Evolutionary conservation across 2,329 filamentous ascomycete genomes (phyloP), one percentile per base, ranked within the genome.

Genomic region (Botrytis fragariae): DNA sequence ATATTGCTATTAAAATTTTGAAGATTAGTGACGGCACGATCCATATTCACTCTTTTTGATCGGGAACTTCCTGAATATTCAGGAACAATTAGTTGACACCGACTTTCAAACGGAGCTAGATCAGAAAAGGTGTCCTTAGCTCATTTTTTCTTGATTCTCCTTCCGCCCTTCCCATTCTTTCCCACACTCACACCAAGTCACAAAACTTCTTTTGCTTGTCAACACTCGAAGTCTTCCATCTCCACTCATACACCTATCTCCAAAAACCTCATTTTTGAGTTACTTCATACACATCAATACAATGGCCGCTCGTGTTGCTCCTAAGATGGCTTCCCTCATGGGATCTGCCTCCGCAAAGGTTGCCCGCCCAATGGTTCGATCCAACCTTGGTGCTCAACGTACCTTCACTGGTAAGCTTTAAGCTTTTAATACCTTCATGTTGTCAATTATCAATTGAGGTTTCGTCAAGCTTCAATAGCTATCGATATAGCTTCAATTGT

Each of bases 281-380:
- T 62, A 71, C 69, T 74, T 54, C 65, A 73, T 67, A 74, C 73
- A 73, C 74, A 84, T 86, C 86, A 85, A 90, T 88, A 89, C 88
- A 93, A 94, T 94, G 92, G 90, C 92, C 84, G 88, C 90, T 85
- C 92, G 92, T 86, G 88, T 93, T 86, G 90, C 92, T 84, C 91
- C 91, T 82, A 90, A 92, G 85, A 88, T 94, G 87, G 91, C 91
- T 85, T 88, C 90, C 83, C 89, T 91, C 86, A 91, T 92, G 89
- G 89, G 76, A 73, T 79, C 77, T 72, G 78, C 79, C 74, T 76
- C 90, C 84, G 85, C 87, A 86, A 93, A 92, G 90, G 91, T 90
- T 85, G 91, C 91, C 85, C 92, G 92, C 85, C 91, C 92, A 86
- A 90, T 90, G 84, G 84, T 91, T 82, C 91, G 91, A 82, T 86